Conservation (phyloP, 2,329 filamentous ascomycete genomes). For the Epichloe bromicola region DNA sequence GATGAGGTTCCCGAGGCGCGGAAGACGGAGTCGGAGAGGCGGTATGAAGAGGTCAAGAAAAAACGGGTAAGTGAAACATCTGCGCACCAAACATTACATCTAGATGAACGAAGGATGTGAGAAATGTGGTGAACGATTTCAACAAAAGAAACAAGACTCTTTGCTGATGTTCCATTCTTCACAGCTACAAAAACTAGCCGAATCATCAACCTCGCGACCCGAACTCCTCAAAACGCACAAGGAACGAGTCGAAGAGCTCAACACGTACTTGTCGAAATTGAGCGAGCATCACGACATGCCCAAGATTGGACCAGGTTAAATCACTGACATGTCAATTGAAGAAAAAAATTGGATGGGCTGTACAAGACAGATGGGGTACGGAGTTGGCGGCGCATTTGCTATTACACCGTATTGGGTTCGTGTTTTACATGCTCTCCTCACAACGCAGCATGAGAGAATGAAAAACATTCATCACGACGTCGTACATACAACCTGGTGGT, state of each 20-base stretch:
- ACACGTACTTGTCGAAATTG: slow-evolving; percentile 79
- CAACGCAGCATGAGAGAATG: too few species aligned
- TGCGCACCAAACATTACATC: too few species aligned
- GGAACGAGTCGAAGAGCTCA: slow-evolving; percentile 88
- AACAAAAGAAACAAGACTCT: too few species aligned
- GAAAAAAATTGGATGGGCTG: too few species aligned
- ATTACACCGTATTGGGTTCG: not conserved
- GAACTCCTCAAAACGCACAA: slow-evolving; percentile 95
- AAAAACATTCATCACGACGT: too few species aligned
- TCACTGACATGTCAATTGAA: not conserved
- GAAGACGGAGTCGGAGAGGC: slow-evolving; percentile 77
- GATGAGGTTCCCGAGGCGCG: slow-evolving; percentile 18
- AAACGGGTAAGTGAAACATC: slow-evolving; percentile 48
- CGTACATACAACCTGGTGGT: not conserved
- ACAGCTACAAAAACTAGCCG: slow-evolving; percentile 68
- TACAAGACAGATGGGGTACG: not conserved
- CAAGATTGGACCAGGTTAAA: slow-evolving; percentile 48
- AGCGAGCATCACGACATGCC: slow-evolving; percentile 98
- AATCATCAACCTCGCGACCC: slow-evolving; percentile 40
- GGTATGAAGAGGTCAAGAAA: slow-evolving; percentile 66
- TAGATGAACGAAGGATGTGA: too few species aligned
- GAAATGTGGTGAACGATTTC: too few species aligned
- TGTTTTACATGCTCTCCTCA: too few species aligned
- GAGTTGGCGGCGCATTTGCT: not conserved
- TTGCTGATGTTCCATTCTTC: not conserved